Evolutionary conservation across 2,329 filamentous ascomycete genomes (phyloP), one percentile per base, ranked within the genome.

Genomic region (Tolypocladium guangdongense): DNA sequence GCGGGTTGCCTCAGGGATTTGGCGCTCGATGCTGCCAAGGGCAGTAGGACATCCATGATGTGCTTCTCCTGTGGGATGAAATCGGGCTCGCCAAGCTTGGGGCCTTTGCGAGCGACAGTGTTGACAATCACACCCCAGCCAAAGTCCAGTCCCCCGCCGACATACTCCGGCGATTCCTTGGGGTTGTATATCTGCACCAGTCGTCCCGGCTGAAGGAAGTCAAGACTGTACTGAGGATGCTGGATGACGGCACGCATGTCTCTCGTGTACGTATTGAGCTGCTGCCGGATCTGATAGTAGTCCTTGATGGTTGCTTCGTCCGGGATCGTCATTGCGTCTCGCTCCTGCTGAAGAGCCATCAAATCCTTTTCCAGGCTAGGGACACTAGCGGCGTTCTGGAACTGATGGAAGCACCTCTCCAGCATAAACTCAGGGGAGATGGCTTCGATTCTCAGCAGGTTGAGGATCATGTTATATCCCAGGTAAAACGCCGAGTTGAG

Each of bases 401-500:
- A 99, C 69, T 99, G 93, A 69, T 89, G 95, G 74, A 99, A 99
- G 66, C 93, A 99, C 60, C 87, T 83, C 74, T 97, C 91, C n/a
- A 99, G 77, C 93, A 99, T 99, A 65, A 89, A 97, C 63, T 99
- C 92, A 2, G 95, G 93, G 10, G 91, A 97, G 50, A 99, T 95
- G n/a, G 90, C 92, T 68, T 99, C 93, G n/a, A 99, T 92, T 71
- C 93, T 82, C 69, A 97, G 86, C 56, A 99, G 73, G 66, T 99
- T 99, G 54, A 99, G 78, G 65, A 99, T 89, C 93, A 99, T 99
- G 74, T 99, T 99, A 77, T 99, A 99, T 35, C 93, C 91, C 18
- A 99, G 80, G 67, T 99, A 89, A 72, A 99, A 99, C 1, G 93
- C 93, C 4, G 93, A 97, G 71, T 97, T 97, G 33, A 99, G 83